Evolutionary conservation across 2,329 filamentous ascomycete genomes (phyloP).

Genomic region (Grosmannia huntii): DNA sequence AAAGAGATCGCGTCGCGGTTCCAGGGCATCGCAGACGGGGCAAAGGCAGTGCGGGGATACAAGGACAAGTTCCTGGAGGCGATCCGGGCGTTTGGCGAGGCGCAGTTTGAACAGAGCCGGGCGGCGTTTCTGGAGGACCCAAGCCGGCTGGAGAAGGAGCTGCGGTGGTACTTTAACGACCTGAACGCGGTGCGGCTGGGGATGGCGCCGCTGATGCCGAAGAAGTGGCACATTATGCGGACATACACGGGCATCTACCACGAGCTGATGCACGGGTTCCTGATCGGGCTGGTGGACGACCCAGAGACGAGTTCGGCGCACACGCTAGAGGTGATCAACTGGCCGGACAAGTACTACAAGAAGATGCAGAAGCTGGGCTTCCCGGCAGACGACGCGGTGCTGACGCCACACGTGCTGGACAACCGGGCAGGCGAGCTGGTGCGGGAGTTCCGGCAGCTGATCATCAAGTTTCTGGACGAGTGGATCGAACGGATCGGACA

Average conservation of each 20-base stretch:
- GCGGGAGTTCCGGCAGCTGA: conserved; percentile 85
- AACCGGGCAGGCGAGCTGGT: conserved; percentile 82
- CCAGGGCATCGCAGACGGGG: conserved; percentile 87
- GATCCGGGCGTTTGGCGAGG: conserved; percentile 59
- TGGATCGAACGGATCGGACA: conserved; percentile 92
- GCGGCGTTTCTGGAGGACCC: conserved; percentile 75
- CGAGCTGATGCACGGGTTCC: conserved; percentile 86
- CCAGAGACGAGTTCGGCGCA: conserved; percentile 73
- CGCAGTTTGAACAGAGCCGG: conserved; percentile 59
- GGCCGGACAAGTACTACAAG: conserved; percentile 89
- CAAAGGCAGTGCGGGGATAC: conserved; percentile 85
- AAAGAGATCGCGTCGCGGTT: conserved; percentile 88
- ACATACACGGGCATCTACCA: conserved; percentile 90
- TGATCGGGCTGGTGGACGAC: conserved; percentile 72
- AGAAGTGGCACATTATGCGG: conserved; percentile 90
- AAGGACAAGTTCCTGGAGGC: conserved; percentile 88
- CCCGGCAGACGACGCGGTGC: conserved; percentile 46
- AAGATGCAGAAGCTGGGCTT: conserved; percentile 91
- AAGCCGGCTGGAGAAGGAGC: conserved; percentile 67
- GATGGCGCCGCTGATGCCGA: conserved; percentile 84
- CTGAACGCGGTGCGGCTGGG: conserved; percentile 88
- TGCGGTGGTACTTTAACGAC: conserved; percentile 98
- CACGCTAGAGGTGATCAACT: conserved; percentile 84
- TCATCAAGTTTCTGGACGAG: conserved; percentile 89
- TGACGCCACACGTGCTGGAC: conserved; percentile 79